These are phyloP conservation scores for Aspergillus glaucus DNA, from an alignment of 2,329 filamentous ascomycete species.

Conservation along the genomic window DNA sequence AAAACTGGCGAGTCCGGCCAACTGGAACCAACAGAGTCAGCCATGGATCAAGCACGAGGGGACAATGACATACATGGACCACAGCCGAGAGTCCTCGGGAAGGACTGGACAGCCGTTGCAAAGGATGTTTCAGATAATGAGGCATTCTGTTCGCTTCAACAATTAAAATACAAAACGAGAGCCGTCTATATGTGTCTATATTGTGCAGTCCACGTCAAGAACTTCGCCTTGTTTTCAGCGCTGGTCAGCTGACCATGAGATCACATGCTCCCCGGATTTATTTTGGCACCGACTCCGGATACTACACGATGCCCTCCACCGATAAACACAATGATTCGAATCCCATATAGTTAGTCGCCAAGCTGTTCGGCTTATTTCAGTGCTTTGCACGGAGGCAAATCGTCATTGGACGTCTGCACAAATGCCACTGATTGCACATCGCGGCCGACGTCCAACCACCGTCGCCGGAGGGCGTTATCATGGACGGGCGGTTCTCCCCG, in stretches of 20 bases:
- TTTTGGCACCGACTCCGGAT: too few species aligned
- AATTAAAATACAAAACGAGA: too few species aligned
- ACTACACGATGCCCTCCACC: too few species aligned
- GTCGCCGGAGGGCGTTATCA: background rate
- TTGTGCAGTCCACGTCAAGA: background rate
- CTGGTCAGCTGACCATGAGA: too few species aligned
- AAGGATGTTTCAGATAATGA: conserved; percentile 28
- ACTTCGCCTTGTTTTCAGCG: too few species aligned
- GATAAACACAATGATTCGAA: too few species aligned
- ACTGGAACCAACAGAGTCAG: conserved; percentile 19
- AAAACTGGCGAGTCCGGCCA: conserved; percentile 37
- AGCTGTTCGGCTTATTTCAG: too few species aligned
- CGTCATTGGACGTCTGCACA: too few species aligned
- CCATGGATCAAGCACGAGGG: conserved; percentile 7
- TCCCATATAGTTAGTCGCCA: too few species aligned
- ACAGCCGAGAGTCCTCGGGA: conserved; percentile 37
- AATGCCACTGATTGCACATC: background rate
- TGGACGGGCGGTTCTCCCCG: background rate
- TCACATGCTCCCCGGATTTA: too few species aligned
- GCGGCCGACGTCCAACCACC: background rate
- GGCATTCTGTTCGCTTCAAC: background rate
- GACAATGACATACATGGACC: conserved; percentile 28
- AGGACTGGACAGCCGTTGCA: conserved; percentile 40
- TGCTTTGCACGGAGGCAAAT: too few species aligned
- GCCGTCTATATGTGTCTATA: too few species aligned